Evolutionary conservation across 768 basidiomycete genomes (phyloP), one percentile per base, ranked within the genome.

Genomic region (Mrakia blollopis): DNA sequence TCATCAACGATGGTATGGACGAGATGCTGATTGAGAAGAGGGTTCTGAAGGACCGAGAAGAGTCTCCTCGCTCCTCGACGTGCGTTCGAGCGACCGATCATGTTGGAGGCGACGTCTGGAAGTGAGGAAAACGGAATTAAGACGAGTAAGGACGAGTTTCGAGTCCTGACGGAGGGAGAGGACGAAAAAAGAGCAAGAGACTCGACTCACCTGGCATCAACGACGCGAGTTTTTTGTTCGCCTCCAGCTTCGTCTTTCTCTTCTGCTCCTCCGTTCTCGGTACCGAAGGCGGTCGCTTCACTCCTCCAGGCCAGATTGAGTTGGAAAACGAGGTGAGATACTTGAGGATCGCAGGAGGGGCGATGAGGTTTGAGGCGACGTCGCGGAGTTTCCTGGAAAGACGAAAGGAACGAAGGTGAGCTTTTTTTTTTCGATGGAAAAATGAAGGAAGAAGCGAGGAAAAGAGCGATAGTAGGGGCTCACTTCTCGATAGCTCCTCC

Each of bases 41-140:
- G 88, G 82, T 98, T 97, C 84, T 99, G 97, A 61, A 98, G 82
- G 2, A 96, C 93, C 7, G 94, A 90, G 82, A 98, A 98, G 78
- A 97, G 92, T 69, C 94, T 87, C 57, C 94, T 87, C 13, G 96
- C 94, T 23, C 95, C 97, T 61, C 94, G 88, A 18, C 94, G 89
- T 25, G 96, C 94, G 82, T 99, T 98, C 4, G 92, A 91, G 41
- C 94, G 88, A n/a, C 97, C 97, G 80, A 98, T 98, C 91, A 98
- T 94, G 80, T 97, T 98, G 10, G 96, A 93, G 44, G 93, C 94
- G 72, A 98, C 84, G 81, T 98, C 96, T 97, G 23, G n/a, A n/a
- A 35, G 57, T 30, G 75, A 39, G 73, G 32, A 70, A 65, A 54
- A 18, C 77, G 70, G 54, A 14, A 28, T 44, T 14, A 11, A 6